These are phyloP conservation scores for Euphorbia schlechtendalii DNA, from an alignment of 441 rosid genomes.

Conservation along the genomic window DNA sequence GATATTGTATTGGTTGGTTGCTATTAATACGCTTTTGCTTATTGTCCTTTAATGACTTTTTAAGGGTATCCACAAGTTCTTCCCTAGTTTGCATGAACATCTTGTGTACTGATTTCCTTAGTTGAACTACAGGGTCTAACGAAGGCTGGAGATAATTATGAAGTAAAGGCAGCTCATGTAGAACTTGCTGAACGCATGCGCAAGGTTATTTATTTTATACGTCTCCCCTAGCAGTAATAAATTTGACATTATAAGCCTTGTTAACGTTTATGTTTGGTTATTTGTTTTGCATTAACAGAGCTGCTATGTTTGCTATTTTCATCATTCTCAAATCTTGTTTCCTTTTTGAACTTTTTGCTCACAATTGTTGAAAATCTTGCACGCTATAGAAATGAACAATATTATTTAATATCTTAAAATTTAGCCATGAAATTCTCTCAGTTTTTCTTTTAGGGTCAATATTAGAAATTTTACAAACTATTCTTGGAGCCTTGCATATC, in stretches of 20 bases:
- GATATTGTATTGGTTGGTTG: constrained; percentile 18
- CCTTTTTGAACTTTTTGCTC: background rate
- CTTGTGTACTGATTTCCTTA: constrained; percentile 16
- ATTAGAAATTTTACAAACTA: too few species aligned
- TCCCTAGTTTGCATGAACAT: constrained; percentile 7
- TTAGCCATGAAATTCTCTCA: background rate
- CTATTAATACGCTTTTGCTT: constrained; percentile 15
- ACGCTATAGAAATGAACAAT: background rate
- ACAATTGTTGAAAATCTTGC: background rate
- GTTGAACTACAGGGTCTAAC: constrained; percentile 79
- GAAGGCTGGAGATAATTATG: constrained; percentile 92
- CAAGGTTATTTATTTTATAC: constrained; percentile 46
- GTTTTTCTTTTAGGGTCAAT: background rate
- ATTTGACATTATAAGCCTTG: background rate
- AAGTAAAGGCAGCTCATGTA: constrained; percentile 94
- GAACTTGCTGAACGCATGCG: constrained; percentile 99
- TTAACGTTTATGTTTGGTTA: background rate
- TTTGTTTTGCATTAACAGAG: background rate
- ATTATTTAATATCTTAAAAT: background rate
- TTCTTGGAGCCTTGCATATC: too few species aligned
- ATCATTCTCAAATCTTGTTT: background rate
- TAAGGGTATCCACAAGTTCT: background rate
- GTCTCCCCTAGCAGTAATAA: background rate
- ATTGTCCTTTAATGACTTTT: background rate
- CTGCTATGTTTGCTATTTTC: background rate